phyloP scores from a whole-genome alignment of 805 yeast genomes.

The Spathaspora sp. region DNA sequence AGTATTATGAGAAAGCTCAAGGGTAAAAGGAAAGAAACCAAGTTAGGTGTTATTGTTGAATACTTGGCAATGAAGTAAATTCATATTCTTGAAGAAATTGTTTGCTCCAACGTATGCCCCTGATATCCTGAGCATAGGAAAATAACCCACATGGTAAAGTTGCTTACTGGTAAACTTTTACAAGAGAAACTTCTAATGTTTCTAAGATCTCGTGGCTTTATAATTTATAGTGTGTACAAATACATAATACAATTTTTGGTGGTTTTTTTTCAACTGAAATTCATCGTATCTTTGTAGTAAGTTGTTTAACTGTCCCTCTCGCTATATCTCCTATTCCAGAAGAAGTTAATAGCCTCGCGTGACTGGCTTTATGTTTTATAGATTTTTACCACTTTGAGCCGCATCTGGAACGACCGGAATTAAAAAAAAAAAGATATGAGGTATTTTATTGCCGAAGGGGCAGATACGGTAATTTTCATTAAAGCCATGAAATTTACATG shows the following conservation, averaged over 20 bases:
- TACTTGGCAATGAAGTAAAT: conserved; percentile 3
- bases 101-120: too few relatives aligned
- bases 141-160: too few relatives aligned
- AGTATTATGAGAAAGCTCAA: not conserved
- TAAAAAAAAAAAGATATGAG: not conserved
- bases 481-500: not conserved
- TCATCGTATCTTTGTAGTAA: too few relatives aligned
- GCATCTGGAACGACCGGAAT: not conserved
- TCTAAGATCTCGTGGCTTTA: too few relatives aligned
- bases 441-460: not conserved
- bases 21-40: not conserved
- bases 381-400: not conserved
- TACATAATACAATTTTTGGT: too few relatives aligned
- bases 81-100: not conserved
- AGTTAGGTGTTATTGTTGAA: conserved; percentile 3
- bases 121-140: too few relatives aligned
- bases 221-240: too few relatives aligned
- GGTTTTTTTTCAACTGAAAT: too few relatives aligned
- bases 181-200: too few relatives aligned
- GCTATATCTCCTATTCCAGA: too few relatives aligned
- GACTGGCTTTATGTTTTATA: not conserved
- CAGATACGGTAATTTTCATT: not conserved
- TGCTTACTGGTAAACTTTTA: too few relatives aligned
- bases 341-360: not conserved
- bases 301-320: too few relatives aligned